phyloP scores from a whole-genome alignment of 768 basidiomycete genomes.

The Lactarius vividus region DNA sequence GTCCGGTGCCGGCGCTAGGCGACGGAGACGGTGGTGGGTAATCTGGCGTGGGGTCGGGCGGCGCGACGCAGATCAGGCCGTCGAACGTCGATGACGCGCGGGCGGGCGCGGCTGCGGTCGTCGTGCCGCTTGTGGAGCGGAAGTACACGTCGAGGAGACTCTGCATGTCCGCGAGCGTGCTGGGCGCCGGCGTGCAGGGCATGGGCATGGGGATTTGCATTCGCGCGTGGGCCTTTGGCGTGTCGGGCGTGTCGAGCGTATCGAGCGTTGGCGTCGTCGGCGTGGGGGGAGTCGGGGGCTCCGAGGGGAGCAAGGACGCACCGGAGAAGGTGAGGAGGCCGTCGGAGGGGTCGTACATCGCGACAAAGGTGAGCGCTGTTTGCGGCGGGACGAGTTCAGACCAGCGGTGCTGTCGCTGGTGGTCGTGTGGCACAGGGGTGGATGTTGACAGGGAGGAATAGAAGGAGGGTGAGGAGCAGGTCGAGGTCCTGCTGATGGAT shows the following conservation, averaged over 20 bases:
- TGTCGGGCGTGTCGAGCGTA: slow-evolving; percentile 7
- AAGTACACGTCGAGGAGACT: slow-evolving; percentile 28
- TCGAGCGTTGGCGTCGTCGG: slow-evolving; percentile 5
- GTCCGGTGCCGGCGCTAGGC: neutral
- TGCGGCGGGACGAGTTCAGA: slow-evolving; percentile 57
- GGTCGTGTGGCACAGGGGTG: neutral
- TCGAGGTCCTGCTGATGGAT: neutral
- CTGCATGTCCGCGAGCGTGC: slow-evolving; percentile 28
- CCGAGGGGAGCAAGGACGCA: slow-evolving; percentile 41
- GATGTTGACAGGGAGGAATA: neutral
- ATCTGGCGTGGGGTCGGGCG: neutral
- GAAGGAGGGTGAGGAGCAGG: neutral
- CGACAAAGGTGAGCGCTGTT: slow-evolving; percentile 55
- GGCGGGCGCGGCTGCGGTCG: neutral
- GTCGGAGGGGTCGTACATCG: slow-evolving; percentile 56
- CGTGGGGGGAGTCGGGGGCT: slow-evolving; percentile 13
- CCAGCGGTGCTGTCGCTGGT: slow-evolving; percentile 41
- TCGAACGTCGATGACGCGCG: slow-evolving; percentile 28
- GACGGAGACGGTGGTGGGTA: neutral
- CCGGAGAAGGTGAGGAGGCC: slow-evolving; percentile 59
- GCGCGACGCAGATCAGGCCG: slow-evolving; percentile 10
- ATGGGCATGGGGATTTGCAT: slow-evolving; percentile 34
- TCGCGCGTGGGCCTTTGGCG: slow-evolving; percentile 28
- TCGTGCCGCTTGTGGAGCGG: slow-evolving; percentile 10
- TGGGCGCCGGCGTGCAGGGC: slow-evolving; percentile 25